Percentiles rank a stretch among this genome's conserved stretches.
Conservation (phyloP, 495 filamentous ascomycete species). For the Tricharina praecox region DNA sequence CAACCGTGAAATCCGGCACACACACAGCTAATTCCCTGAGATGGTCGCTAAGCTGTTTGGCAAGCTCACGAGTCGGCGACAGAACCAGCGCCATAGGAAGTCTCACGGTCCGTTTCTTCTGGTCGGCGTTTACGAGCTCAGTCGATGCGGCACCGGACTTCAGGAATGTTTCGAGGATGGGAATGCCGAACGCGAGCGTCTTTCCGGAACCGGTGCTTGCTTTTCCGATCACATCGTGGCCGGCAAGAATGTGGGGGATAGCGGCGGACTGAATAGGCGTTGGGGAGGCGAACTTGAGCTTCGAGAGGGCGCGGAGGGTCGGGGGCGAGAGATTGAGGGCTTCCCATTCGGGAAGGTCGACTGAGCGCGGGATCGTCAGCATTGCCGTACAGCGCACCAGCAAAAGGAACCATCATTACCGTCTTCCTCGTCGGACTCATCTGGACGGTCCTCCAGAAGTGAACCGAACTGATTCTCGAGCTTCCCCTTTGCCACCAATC, state of each 20-base stretch:
- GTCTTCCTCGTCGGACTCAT: slow-evolving; percentile 28
- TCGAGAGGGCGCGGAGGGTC: slow-evolving; percentile 54
- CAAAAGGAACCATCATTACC: slow-evolving; percentile 1
- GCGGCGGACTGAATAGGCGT: slow-evolving; percentile 60
- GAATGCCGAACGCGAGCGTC: slow-evolving; percentile 67
- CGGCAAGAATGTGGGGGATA: slow-evolving; percentile 59
- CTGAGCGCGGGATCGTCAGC: neutral
- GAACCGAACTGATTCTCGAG: slow-evolving; percentile 15
- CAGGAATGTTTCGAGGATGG: slow-evolving; percentile 53
- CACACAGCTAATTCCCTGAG: slow-evolving; percentile 54
- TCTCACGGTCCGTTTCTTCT: slow-evolving; percentile 28
- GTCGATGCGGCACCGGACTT: slow-evolving; percentile 9
- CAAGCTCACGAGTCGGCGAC: slow-evolving; percentile 81
- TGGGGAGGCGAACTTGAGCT: slow-evolving; percentile 59
- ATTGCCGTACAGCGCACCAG: neutral
- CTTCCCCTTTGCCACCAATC: slow-evolving; percentile 17
- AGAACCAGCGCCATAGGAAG: slow-evolving; percentile 70
- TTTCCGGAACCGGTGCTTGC: slow-evolving; percentile 73
- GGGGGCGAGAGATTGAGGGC: slow-evolving; percentile 49
- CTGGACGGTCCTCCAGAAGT: neutral
- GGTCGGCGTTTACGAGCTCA: slow-evolving; percentile 27
- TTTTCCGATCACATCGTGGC: slow-evolving; percentile 65
- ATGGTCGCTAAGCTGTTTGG: slow-evolving; percentile 74
- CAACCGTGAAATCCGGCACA: slow-evolving; percentile 44
- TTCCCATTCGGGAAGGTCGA: slow-evolving; percentile 61